A percentile compares a stretch with the other conserved stretches of the same genome.
Conservation (phyloP, 2,329 filamentous ascomycete genomes). For the Colletotrichum sp. region DNA sequence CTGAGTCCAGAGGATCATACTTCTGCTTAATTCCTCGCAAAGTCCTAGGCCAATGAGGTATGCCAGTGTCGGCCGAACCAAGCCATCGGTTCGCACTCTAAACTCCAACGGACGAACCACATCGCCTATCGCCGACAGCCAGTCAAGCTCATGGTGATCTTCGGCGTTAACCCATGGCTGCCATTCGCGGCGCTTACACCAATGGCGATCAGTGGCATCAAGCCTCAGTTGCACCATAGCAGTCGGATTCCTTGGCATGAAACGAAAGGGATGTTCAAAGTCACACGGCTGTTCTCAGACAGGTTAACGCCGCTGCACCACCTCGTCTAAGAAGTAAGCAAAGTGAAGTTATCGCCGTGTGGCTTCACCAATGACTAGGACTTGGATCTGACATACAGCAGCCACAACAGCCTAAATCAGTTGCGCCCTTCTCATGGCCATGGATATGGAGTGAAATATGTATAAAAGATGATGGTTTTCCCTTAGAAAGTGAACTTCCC, state of each 20-base stretch:
- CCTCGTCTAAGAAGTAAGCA: neutral
- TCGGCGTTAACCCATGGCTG: slow-evolving; percentile 4
- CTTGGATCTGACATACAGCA: neutral
- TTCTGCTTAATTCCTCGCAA: neutral
- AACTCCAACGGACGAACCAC: neutral
- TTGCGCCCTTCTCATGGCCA: neutral
- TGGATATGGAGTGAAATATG: neutral
- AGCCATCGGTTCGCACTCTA: neutral
- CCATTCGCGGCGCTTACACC: neutral
- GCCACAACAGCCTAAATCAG: neutral
- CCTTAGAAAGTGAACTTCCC: neutral
- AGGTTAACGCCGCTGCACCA: neutral
- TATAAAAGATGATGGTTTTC: neutral
- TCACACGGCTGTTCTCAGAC: neutral
- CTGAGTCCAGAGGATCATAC: neutral
- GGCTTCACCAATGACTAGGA: neutral
- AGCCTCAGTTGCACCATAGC: neutral
- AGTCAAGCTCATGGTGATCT: neutral
- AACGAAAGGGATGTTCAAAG: neutral
- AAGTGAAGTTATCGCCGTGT: neutral
- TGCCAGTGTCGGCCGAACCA: neutral
- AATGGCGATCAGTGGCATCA: neutral
- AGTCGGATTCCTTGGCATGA: neutral
- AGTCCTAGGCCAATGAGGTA: neutral
- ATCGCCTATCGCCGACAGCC: slow-evolving; percentile 16